Percentiles rank a stretch among this genome's conserved stretches.
Evolutionary conservation across 306 rosid genomes (phyloP).

Genomic region (Dryas octopetala): DNA sequence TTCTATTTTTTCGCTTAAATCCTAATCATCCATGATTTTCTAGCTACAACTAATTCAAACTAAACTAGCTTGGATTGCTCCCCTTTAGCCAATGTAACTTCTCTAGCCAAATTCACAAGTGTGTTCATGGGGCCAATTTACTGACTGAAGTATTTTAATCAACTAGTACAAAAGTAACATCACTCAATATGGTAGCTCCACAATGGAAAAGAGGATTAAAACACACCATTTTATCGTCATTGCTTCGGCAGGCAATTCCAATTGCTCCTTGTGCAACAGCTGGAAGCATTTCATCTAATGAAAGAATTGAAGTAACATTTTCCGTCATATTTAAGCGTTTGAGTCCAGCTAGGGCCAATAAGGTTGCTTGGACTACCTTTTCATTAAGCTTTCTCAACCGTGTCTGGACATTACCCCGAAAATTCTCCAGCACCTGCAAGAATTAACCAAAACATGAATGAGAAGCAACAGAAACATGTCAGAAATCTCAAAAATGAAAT

Average conservation of each 20-base stretch:
- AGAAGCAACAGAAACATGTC: neutral
- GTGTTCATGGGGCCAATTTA: neutral
- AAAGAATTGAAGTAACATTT: slow-evolving; percentile 48
- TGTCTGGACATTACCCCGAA: slow-evolving; percentile 96
- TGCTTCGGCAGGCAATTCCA: slow-evolving; percentile 59
- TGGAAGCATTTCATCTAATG: slow-evolving; percentile 66
- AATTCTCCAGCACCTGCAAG: slow-evolving; percentile 81
- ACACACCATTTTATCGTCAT: slow-evolving; percentile 73
- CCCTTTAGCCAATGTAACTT: neutral
- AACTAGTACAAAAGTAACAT: neutral
- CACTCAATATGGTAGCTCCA: slow-evolving; percentile 1
- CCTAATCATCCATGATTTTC: neutral
- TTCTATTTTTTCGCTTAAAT: neutral
- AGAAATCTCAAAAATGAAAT: neutral
- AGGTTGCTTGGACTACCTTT: slow-evolving; percentile 93
- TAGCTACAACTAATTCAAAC: neutral
- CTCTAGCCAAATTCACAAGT: neutral
- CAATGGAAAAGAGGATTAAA: neutral
- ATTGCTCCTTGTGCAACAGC: slow-evolving; percentile 77
- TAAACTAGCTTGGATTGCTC: neutral
- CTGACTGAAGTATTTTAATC: neutral
- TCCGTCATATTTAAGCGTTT: slow-evolving; percentile 71
- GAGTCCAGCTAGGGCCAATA: slow-evolving; percentile 92
- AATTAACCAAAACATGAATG: slow-evolving; percentile 15
- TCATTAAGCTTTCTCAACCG: slow-evolving; percentile 77